phyloP scores from a whole-genome alignment of 129 eudicot genomes.

The Pulicaria dysenterica region DNA sequence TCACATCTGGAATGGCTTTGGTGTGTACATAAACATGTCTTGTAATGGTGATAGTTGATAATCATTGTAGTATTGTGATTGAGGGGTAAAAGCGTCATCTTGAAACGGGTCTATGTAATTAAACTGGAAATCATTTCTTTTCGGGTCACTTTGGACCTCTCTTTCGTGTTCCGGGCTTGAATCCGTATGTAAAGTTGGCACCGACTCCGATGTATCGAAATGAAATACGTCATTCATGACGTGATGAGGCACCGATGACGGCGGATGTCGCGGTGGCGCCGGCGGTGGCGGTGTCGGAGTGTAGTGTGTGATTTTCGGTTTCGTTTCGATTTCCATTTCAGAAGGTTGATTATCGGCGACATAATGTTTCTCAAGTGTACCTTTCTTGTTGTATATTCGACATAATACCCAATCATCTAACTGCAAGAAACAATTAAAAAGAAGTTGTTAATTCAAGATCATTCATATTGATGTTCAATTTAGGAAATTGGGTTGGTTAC shows the following conservation, averaged over 20 bases:
- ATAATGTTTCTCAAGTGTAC: constrained; percentile 53
- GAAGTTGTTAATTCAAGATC: background rate
- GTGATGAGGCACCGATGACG: constrained; percentile 31
- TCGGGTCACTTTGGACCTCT: constrained; percentile 57
- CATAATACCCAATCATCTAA: constrained; percentile 77
- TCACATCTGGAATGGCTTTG: constrained; percentile 40
- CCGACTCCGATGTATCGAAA: constrained; percentile 57
- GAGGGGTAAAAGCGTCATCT: constrained; percentile 50
- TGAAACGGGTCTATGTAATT: constrained; percentile 47
- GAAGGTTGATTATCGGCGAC: constrained; percentile 39
- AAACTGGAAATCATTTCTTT: constrained; percentile 39
- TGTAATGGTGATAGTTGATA: constrained; percentile 46
- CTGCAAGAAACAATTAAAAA: constrained; percentile 28
- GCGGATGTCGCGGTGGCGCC: constrained; percentile 14
- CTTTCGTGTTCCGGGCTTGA: constrained; percentile 59
- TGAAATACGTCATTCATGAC: constrained; percentile 42
- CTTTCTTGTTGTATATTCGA: constrained; percentile 74
- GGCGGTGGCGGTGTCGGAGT: constrained; percentile 7
- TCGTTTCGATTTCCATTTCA: constrained; percentile 52
- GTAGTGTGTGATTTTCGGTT: constrained; percentile 39
- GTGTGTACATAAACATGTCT: constrained; percentile 52
- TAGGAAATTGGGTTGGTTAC: background rate
- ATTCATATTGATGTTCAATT: background rate
- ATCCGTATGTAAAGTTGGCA: constrained; percentile 56
- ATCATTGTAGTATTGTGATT: constrained; percentile 47